phyloP scores from a whole-genome alignment of 2,329 filamentous ascomycete genomes.

The Cladorrhinum sp. region DNA sequence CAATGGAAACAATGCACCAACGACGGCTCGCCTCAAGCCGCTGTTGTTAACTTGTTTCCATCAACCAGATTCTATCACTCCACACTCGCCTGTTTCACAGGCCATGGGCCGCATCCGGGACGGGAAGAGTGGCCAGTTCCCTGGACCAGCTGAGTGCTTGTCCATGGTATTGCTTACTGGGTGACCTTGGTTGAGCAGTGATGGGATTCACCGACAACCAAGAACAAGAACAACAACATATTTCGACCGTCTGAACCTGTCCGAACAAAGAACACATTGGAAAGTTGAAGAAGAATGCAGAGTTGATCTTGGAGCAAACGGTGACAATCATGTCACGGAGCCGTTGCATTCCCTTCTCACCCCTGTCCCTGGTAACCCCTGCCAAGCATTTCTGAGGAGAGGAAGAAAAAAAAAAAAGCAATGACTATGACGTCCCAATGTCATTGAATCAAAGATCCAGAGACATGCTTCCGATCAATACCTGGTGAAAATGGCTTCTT shows the following conservation, averaged over 20 bases:
- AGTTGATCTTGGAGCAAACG: not conserved
- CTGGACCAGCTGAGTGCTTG: not conserved
- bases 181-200: not conserved
- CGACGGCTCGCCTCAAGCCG: not conserved
- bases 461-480: not conserved
- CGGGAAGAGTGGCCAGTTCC: not conserved
- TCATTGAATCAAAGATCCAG: not conserved
- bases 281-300: not conserved
- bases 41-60: conserved; percentile 14
- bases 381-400: conserved; percentile 3
- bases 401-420: not conserved
- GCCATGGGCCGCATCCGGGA: not conserved
- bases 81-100: not conserved
- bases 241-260: not conserved
- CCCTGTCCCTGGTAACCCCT: not conserved
- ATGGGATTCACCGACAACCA: too few species aligned
- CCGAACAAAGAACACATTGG: not conserved
- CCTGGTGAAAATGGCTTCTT: conserved; percentile 11
- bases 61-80: not conserved
- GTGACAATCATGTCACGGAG: not conserved
- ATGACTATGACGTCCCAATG: not conserved
- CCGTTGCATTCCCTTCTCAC: not conserved
- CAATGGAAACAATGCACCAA: conserved; percentile 8
- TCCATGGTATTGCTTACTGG: not conserved
- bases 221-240: not conserved